A percentile compares a stretch with the other conserved stretches of the same genome.
These are phyloP conservation scores for Cercospora berteroae DNA, from an alignment of 2,329 filamentous ascomycete genomes.

Conservation along the genomic window DNA sequence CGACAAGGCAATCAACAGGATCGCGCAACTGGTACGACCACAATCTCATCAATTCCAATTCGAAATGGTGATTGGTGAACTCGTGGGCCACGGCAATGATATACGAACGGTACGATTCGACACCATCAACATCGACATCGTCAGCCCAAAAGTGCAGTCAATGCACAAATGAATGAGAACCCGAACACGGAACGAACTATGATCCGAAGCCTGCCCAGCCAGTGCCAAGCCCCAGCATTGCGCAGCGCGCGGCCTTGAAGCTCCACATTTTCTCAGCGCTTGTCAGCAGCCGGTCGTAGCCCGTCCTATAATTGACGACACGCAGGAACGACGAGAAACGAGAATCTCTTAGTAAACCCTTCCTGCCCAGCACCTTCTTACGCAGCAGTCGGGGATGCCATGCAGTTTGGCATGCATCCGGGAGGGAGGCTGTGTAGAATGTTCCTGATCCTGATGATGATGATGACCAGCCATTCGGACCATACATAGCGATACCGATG, in stretches of 20 bases:
- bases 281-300: slow-evolving; percentile 3
- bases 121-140: not conserved
- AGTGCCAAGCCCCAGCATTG: not conserved
- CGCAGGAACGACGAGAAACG: not conserved
- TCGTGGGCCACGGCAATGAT: not conserved
- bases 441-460: not conserved
- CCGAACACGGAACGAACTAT: not conserved
- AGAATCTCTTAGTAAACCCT: not conserved
- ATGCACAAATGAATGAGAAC: not conserved
- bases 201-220: not conserved
- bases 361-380: not conserved
- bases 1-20: not conserved
- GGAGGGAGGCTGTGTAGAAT: not conserved
- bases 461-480: not conserved
- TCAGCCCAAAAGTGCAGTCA: not conserved
- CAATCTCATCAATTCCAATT: not conserved
- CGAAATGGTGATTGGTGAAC: not conserved
- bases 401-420: not conserved
- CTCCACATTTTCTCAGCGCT: slow-evolving; percentile 3
- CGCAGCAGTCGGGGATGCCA: not conserved
- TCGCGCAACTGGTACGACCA: not conserved
- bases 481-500: not conserved
- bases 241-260: not conserved
- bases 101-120: not conserved
- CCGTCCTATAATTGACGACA: not conserved